Conservation (phyloP, 179 eudicot genomes). For the Beta lomatogona region DNA sequence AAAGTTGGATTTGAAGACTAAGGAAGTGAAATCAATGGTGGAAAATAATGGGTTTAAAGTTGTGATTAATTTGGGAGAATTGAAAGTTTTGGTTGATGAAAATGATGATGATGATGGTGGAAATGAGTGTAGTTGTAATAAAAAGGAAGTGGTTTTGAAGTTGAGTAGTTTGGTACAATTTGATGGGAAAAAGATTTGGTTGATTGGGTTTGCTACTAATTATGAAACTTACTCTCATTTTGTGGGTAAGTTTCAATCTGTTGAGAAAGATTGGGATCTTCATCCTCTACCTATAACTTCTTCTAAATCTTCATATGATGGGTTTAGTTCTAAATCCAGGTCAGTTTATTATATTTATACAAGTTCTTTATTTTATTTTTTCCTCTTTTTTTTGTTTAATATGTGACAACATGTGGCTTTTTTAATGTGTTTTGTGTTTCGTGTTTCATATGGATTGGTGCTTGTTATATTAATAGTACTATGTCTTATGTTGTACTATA, state of each 20-base stretch:
- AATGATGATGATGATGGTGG: conserved; percentile 3
- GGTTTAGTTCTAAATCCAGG: conserved; percentile 65
- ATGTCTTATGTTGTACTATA: not conserved
- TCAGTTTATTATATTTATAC: conserved; percentile 24
- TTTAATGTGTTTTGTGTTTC: no score
- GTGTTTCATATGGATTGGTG: not conserved
- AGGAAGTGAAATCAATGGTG: conserved; percentile 45
- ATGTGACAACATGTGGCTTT: no score
- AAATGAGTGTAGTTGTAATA: not conserved
- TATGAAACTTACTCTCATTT: conserved; percentile 57
- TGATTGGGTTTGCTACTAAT: conserved; percentile 56
- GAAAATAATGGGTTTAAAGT: conserved; percentile 37
- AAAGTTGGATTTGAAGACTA: conserved; percentile 44
- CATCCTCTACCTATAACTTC: conserved; percentile 71
- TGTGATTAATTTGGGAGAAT: conserved; percentile 60
- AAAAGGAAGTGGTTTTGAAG: conserved; percentile 41
- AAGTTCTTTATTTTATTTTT: not conserved
- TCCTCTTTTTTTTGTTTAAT: not conserved
- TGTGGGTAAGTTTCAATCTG: conserved; percentile 48
- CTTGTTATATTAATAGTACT: not conserved
- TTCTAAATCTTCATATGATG: conserved; percentile 44
- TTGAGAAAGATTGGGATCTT: conserved; percentile 86
- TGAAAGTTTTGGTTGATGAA: conserved; percentile 48
- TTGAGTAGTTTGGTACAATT: conserved; percentile 46
- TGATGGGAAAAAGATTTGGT: conserved; percentile 58